phyloP scores from a whole-genome alignment of 495 filamentous ascomycete species.

The Talaromyces liani region DNA sequence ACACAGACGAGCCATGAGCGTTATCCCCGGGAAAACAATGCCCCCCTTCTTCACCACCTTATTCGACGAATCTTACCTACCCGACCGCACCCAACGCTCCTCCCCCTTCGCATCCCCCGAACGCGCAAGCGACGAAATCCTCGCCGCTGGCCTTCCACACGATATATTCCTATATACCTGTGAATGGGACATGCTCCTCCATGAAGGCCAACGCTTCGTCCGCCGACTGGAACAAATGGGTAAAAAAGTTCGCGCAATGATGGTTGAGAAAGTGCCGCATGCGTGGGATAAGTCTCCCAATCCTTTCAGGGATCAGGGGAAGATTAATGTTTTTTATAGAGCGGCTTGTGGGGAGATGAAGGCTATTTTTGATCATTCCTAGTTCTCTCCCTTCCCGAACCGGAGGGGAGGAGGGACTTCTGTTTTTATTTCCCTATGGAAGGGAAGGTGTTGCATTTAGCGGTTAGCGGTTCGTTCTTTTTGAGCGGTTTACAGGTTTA shows the following conservation, averaged over 20 bases:
- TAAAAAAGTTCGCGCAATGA: slow-evolving; percentile 61
- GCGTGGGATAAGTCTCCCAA: slow-evolving; percentile 86
- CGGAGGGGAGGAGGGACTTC: too few species aligned
- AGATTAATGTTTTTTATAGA: slow-evolving; percentile 32
- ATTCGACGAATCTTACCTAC: slow-evolving; percentile 81
- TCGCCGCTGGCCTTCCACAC: slow-evolving; percentile 46
- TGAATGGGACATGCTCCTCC: slow-evolving; percentile 86
- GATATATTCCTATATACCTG: slow-evolving; percentile 71
- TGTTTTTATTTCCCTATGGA: neutral
- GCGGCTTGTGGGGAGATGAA: slow-evolving; percentile 41
- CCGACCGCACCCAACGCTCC: slow-evolving; percentile 37
- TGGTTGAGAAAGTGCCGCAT: slow-evolving; percentile 67
- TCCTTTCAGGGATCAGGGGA: slow-evolving; percentile 51
- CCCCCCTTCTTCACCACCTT: slow-evolving; percentile 68
- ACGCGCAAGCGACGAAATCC: slow-evolving; percentile 45
- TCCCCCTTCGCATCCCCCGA: slow-evolving; percentile 60
- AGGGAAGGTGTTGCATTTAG: neutral
- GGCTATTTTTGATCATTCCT: slow-evolving; percentile 30
- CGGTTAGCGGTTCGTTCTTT: neutral
- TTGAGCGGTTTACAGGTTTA: neutral
- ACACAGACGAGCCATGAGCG: slow-evolving; percentile 58
- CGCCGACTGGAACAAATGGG: slow-evolving; percentile 53
- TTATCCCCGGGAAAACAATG: slow-evolving; percentile 64
- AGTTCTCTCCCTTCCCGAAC: neutral
- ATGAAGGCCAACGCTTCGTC: slow-evolving; percentile 65